phyloP scores from a whole-genome alignment of 306 rosid genomes.

The Prunus salicina region DNA sequence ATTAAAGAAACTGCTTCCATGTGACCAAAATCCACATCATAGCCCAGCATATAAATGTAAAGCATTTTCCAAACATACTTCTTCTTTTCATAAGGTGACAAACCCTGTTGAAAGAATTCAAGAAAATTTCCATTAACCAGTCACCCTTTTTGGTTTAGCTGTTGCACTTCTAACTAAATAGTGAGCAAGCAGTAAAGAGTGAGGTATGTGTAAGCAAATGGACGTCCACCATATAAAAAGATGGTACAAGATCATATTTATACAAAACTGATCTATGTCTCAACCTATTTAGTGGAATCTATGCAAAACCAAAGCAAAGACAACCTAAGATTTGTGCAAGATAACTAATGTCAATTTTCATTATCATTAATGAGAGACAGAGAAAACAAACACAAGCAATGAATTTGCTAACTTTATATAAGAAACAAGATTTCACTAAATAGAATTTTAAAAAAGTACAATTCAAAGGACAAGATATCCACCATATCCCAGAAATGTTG shows the following conservation, averaged over 20 bases:
- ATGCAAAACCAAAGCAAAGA: neutral
- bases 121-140: constrained; percentile 5
- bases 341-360: neutral
- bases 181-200: neutral
- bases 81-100: constrained; percentile 94
- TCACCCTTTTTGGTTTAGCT: constrained; percentile 2
- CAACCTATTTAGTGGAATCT: neutral
- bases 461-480: neutral
- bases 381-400: neutral
- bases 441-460: neutral
- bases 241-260: neutral
- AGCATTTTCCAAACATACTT: constrained; percentile 99
- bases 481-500: neutral
- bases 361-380: neutral
- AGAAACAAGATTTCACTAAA: neutral
- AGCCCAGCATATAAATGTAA: constrained; percentile 93
- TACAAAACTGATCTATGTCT: neutral
- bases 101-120: constrained; percentile 56
- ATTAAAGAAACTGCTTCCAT: constrained; percentile 99
- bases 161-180: constrained; percentile 1
- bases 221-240: neutral
- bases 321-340: neutral
- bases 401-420: neutral
- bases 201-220: neutral
- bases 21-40: constrained; percentile 99